Evolutionary conservation across 257 asterid genomes (phyloP), one percentile per base, ranked within the genome.

Genomic region (Fraxinus cuspidata): DNA sequence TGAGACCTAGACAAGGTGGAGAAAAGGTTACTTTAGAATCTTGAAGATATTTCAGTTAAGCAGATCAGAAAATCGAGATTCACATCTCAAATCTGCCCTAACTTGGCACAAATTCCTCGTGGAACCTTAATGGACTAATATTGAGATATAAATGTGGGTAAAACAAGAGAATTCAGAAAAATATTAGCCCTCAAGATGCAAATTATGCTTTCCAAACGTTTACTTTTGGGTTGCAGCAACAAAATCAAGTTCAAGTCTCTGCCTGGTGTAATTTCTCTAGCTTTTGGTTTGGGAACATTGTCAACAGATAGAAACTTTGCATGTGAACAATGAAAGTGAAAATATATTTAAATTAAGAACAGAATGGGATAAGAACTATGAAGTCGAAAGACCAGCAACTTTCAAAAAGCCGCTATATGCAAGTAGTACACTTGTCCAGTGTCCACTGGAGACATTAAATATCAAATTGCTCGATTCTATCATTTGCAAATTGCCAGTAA

Each of bases 1-100:
- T 31, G 66, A 16, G 42, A 31, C 28, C 31, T 5, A 8, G 29
- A 37, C 56, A 70, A 78, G 71, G 70, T 49, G n/a, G 56, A 37
- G 37, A 60, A 60, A 21, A 10, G 18, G 27, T 21, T 60, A 23
- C 32, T 60, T 21, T 60, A 60, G 2, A 25, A 25, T 32, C 18
- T 25, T 11, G 68, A 71, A 53, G 75, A 35, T 37, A 66, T 47
- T 44, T 49, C 78, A 70, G 71, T 15, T 18, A 27, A 70, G 18
- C 35, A 40, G 29, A 70, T 15, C 72, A 15, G 16, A 38, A 16
- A 71, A 40, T 31, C 68, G 63, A 71, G 58, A 29, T 73, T 72
- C 25, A 35, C 9, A 68, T 53, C 58, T 56, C 70, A 47, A 7
- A 19, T 18, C 2, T 42, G 19, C 44, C 32, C 67, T 51, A 56